Evolutionary conservation across 805 yeast genomes (phyloP).

Genomic region (Zygosaccharomyces siamensis): DNA sequence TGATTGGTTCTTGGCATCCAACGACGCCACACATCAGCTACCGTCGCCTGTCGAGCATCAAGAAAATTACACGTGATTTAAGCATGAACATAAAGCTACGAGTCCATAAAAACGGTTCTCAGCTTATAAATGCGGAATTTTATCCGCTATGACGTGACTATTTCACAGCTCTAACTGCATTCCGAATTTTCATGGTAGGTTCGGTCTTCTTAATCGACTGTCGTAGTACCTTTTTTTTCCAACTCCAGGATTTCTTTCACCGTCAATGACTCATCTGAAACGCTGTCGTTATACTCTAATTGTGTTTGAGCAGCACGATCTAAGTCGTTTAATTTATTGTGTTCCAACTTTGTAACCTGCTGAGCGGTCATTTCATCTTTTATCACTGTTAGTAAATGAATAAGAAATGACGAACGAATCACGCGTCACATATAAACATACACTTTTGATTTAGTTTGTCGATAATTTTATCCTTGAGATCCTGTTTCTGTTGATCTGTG

Average conservation of each 20-base stretch:
- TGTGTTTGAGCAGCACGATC: slow-evolving; percentile 10
- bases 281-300: slow-evolving; percentile 2
- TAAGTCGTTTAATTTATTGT: slow-evolving; percentile 5
- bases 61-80: slow-evolving; percentile 2
- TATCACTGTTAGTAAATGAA: slow-evolving; percentile 3
- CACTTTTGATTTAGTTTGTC: slow-evolving; percentile 14
- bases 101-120: neutral
- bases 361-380: slow-evolving; percentile 13
- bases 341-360: slow-evolving; percentile 9
- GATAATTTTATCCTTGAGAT: slow-evolving; percentile 13
- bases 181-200: no score
- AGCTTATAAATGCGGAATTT: neutral
- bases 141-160: neutral
- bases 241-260: slow-evolving; percentile 15
- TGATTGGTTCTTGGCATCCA: neutral
- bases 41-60: neutral
- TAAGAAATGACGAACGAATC: neutral
- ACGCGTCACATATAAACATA: slow-evolving; percentile 12
- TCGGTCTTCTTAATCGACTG: neutral
- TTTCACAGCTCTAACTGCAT: no score
- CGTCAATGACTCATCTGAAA: slow-evolving; percentile 7
- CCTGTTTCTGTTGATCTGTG: slow-evolving; percentile 12
- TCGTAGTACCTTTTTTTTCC: slow-evolving; percentile 10
- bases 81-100: neutral
- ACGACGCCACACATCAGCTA: slow-evolving; percentile 1